These are phyloP conservation scores for Penicillium sp. DNA, from an alignment of 2,329 filamentous ascomycete genomes.

Conservation along the genomic window DNA sequence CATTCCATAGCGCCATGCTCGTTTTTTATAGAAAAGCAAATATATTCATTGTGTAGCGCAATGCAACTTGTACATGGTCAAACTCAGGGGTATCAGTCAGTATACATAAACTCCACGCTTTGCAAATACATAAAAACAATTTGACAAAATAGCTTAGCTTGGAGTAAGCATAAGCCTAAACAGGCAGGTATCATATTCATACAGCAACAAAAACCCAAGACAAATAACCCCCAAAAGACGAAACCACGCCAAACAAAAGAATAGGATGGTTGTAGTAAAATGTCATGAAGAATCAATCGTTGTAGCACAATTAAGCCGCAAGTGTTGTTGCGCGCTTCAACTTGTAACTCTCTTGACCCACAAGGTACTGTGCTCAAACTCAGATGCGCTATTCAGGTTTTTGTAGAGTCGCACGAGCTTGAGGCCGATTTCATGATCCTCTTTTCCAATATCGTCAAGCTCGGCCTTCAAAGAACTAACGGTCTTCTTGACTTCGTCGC, in stretches of 20 bases:
- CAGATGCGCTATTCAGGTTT: conserved; percentile 61
- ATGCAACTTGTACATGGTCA: not conserved
- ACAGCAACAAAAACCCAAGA: not conserved
- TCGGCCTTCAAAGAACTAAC: conserved; percentile 64
- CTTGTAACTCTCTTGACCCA: conserved; percentile 74
- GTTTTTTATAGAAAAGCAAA: not conserved
- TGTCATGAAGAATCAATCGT: not conserved
- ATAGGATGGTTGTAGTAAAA: not conserved
- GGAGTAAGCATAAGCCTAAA: not conserved
- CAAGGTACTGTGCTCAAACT: conserved; percentile 54
- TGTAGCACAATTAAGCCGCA: not conserved
- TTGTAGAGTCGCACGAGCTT: conserved; percentile 72
- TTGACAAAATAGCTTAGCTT: not conserved
- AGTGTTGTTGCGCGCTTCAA: not conserved
- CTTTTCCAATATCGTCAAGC: conserved; percentile 67
- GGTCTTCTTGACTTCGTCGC: conserved; percentile 56
- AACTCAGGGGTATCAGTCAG: conserved; percentile 3
- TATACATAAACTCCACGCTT: not conserved
- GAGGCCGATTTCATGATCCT: conserved; percentile 75
- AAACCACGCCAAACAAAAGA: not conserved
- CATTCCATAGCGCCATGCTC: not conserved
- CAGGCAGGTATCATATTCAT: conserved; percentile 6
- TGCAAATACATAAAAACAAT: conserved; percentile 3
- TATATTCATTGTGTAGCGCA: not conserved
- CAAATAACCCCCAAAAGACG: not conserved